These are phyloP conservation scores for Trichocladium antarcticum DNA, from an alignment of 495 filamentous ascomycete species.

Conservation along the genomic window DNA sequence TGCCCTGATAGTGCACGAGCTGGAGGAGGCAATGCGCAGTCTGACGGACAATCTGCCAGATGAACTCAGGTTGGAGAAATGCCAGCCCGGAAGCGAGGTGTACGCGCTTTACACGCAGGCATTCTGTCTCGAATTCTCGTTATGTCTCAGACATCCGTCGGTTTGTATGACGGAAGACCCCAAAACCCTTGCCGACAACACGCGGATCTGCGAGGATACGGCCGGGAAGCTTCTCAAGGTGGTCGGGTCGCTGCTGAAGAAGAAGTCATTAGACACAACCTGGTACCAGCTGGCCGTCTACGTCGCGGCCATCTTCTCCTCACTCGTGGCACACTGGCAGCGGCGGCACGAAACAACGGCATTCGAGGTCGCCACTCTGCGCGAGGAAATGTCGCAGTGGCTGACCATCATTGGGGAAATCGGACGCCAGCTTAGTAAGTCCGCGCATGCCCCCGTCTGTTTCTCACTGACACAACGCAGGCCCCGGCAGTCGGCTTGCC, in stretches of 20 bases:
- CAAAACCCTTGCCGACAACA: conserved; percentile 52
- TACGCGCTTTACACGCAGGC: conserved; percentile 41
- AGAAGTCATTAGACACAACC: conserved; percentile 66
- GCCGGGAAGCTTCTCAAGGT: conserved; percentile 51
- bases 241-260: conserved; percentile 46
- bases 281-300: conserved; percentile 65
- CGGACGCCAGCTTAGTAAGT: conserved; percentile 50
- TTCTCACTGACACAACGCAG: conserved; percentile 7
- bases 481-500: conserved; percentile 27
- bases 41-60: conserved; percentile 49
- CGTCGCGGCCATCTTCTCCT: conserved; percentile 61
- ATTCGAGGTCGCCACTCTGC: conserved; percentile 44
- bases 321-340: conserved; percentile 58
- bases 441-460: not conserved
- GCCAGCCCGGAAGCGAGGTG: conserved; percentile 42
- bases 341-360: conserved; percentile 46
- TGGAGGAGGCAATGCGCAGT: conserved; percentile 49
- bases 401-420: conserved; percentile 54
- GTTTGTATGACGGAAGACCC: conserved; percentile 50
- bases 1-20: conserved; percentile 44
- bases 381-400: conserved; percentile 58
- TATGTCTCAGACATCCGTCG: conserved; percentile 59
- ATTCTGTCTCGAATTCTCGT: conserved; percentile 37
- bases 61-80: conserved; percentile 38
- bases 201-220: conserved; percentile 55